Conservation (phyloP, 495 filamentous ascomycete species). For the Aspergillus homomorphus region DNA sequence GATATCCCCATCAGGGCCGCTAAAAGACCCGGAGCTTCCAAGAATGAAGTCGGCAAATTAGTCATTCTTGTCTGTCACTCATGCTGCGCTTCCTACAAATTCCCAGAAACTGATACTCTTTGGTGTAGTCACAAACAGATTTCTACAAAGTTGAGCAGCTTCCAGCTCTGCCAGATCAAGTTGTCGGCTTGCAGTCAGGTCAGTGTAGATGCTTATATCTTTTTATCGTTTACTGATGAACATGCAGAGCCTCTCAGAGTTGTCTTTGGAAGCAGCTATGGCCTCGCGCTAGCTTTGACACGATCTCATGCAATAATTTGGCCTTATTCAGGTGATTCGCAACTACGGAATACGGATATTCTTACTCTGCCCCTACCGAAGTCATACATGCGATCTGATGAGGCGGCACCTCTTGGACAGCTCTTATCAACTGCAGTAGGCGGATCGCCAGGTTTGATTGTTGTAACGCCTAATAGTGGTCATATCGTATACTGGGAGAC, state of each 20-base stretch:
- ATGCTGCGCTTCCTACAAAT: background rate
- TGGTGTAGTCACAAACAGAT: slow-evolving; percentile 72
- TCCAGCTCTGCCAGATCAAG: slow-evolving; percentile 70
- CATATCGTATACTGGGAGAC: slow-evolving; percentile 94
- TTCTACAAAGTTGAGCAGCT: slow-evolving; percentile 84
- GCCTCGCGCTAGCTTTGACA: slow-evolving; percentile 77
- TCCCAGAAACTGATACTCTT: slow-evolving; percentile 20
- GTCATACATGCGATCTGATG: slow-evolving; percentile 57
- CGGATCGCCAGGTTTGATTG: slow-evolving; percentile 75
- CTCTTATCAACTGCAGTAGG: slow-evolving; percentile 73
- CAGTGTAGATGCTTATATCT: slow-evolving; percentile 20
- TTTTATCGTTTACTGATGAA: slow-evolving; percentile 16
- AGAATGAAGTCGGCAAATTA: slow-evolving; percentile 54
- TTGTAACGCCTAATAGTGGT: slow-evolving; percentile 77
- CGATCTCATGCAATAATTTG: slow-evolving; percentile 79
- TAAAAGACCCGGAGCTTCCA: slow-evolving; percentile 50
- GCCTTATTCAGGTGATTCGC: slow-evolving; percentile 58
- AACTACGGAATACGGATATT: slow-evolving; percentile 48
- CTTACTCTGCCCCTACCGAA: slow-evolving; percentile 75
- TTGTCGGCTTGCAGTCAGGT: slow-evolving; percentile 62
- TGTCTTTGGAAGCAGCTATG: slow-evolving; percentile 59
- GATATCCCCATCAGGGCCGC: slow-evolving; percentile 59
- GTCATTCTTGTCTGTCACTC: slow-evolving; percentile 56
- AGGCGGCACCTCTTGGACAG: slow-evolving; percentile 73
- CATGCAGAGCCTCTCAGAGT: slow-evolving; percentile 42